Evolutionary conservation across 331 rosid genomes (phyloP), one percentile per base, ranked within the genome.

Genomic region (Pyrus hybrid): DNA sequence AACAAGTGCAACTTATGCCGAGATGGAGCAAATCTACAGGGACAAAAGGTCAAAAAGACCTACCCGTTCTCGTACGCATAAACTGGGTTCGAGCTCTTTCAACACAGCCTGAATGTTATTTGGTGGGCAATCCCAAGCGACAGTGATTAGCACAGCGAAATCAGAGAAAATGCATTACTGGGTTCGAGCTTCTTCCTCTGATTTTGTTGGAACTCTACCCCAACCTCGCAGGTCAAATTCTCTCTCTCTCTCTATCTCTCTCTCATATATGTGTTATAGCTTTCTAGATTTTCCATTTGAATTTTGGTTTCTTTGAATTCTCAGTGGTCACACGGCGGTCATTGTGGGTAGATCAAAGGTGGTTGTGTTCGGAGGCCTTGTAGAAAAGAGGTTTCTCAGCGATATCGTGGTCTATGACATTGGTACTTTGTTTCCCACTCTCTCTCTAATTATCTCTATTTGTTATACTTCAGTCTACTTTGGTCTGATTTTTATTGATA

Each of bases 251-350:
- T 63, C 18, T 67, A n/a, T n/a, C 14, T 73, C 22, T 62, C 18
- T 41, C 4, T 58, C 14, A 4, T n/a, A 41, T 65, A 3, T 5
- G 29, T 16, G n/a, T 26, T 21, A 13, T 20, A 33, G 20, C 33
- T 65, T 41, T 29, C 35, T 2, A 10, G 54, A 9, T 18, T 64
- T 61, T 20, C 67, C 13, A n/a, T 26, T 20, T 70, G 35, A 8
- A 29, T 66, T 30, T 41, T 26, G 29, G 62, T 43, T 79, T 68
- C 65, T 62, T 56, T 77, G 80, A 79, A 77, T 51, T 80, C 77
- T 57, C 87, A 92, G 96, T 79, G 98, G 98, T 29, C 98, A 94
- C 71, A 79, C 97, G 30, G 92, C 96, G 30, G 98, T 94, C 60
- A 87, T 74, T 25, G 76, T 94, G 45, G 98, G 95, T 2, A 90